Evolutionary conservation across 1,284 basidiomycete genomes (phyloP).

Genomic region (Ustilago crameri): DNA sequence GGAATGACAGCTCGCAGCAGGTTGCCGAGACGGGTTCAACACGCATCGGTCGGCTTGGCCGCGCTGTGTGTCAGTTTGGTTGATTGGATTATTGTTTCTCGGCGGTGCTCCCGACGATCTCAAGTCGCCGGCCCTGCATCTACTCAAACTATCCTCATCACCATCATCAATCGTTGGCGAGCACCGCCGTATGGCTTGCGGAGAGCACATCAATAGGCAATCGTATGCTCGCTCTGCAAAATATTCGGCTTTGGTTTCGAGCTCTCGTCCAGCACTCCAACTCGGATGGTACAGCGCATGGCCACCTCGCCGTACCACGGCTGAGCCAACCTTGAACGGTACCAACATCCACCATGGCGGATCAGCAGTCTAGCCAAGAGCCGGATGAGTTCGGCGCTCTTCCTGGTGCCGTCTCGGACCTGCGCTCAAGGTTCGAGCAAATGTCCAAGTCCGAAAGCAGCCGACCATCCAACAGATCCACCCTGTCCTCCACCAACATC

Average conservation of each 20-base stretch:
- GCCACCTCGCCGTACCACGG: slow-evolving; percentile 3
- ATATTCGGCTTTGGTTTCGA: too few relatives aligned
- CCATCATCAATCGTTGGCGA: neutral
- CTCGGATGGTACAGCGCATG: neutral
- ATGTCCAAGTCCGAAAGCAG: slow-evolving; percentile 46
- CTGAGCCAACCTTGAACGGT: neutral
- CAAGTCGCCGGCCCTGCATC: neutral
- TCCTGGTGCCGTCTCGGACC: slow-evolving; percentile 40
- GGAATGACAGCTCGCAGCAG: too few relatives aligned
- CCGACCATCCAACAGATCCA: slow-evolving; percentile 14
- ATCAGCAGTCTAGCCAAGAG: slow-evolving; percentile 24
- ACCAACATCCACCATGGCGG: slow-evolving; percentile 16
- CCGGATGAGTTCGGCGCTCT: slow-evolving; percentile 50
- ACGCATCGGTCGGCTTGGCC: too few relatives aligned
- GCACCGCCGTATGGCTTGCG: neutral
- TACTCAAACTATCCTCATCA: neutral
- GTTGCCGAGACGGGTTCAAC: too few relatives aligned
- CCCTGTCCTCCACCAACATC: slow-evolving; percentile 5
- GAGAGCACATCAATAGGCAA: too few relatives aligned
- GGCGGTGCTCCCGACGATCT: too few relatives aligned
- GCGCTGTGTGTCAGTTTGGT: too few relatives aligned
- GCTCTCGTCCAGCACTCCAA: too few relatives aligned
- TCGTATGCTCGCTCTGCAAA: too few relatives aligned
- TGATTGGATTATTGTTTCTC: too few relatives aligned
- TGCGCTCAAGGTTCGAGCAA: slow-evolving; percentile 50